These are phyloP conservation scores for Colletotrichum spinosum DNA, from an alignment of 2,329 filamentous ascomycete species.

Conservation along the genomic window DNA sequence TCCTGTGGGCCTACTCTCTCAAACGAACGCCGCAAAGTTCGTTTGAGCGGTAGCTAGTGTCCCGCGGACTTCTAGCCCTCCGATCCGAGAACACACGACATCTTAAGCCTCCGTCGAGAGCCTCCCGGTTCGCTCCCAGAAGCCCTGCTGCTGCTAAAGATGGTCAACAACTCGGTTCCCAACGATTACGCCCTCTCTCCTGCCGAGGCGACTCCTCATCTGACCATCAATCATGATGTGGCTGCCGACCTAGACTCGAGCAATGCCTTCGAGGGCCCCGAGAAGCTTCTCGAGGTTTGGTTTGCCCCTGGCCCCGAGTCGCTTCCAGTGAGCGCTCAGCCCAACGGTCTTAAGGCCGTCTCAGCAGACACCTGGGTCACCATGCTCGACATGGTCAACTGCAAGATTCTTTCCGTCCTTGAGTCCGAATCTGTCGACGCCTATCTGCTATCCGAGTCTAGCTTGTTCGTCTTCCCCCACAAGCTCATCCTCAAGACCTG, in stretches of 20 bases:
- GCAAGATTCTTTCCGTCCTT: constrained; percentile 95
- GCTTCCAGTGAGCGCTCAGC: constrained; percentile 76
- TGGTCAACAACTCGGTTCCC: constrained; percentile 87
- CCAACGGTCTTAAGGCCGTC: constrained; percentile 87
- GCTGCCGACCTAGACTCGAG: constrained; percentile 92
- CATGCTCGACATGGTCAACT: constrained; percentile 98
- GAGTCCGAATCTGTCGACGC: constrained; percentile 95
- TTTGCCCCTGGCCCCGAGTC: constrained; percentile 84
- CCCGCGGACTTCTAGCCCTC: constrained; percentile 74
- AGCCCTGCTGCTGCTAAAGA: constrained; percentile 50
- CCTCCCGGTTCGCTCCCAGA: constrained; percentile 39
- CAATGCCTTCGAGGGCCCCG: constrained; percentile 97
- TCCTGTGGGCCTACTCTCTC: constrained; percentile 98
- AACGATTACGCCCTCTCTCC: constrained; percentile 85
- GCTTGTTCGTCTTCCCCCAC: constrained; percentile 99
- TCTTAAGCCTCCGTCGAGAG: constrained; percentile 38
- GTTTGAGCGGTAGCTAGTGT: constrained; percentile 98
- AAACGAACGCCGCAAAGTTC: constrained; percentile 93
- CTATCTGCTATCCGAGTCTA: constrained; percentile 97
- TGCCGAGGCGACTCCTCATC: constrained; percentile 84
- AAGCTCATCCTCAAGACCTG: constrained; percentile 99
- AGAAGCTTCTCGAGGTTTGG: constrained; percentile 99
- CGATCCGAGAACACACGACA: constrained; percentile 8
- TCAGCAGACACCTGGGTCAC: constrained; percentile 88
- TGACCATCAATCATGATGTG: constrained; percentile 97